Evolutionary conservation across 106 monocot genomes (phyloP).

Genomic region (Hemerocallis citrina): DNA sequence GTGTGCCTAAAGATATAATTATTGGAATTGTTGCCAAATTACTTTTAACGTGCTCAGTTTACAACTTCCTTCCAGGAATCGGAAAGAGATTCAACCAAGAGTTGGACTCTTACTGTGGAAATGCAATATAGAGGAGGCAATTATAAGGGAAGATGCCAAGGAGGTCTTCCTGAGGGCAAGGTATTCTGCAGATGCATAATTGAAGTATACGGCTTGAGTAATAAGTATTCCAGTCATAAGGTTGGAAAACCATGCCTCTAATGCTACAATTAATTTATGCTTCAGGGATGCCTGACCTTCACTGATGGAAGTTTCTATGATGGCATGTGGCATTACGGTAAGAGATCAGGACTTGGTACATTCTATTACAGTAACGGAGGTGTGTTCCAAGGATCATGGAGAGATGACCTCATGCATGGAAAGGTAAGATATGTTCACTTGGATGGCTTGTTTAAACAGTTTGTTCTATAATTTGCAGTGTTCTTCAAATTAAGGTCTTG

Average conservation of each 20-base stretch:
- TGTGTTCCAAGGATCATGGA: constrained; percentile 93
- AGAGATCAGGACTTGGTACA: constrained; percentile 81
- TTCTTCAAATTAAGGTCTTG: background rate
- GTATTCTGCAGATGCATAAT: constrained; percentile 18
- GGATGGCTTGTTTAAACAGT: too few species aligned
- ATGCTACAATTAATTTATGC: background rate
- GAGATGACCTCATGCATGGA: constrained; percentile 94
- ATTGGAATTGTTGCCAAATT: background rate
- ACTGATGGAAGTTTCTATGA: constrained; percentile 86
- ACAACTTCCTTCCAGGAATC: constrained; percentile 49
- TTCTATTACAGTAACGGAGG: constrained; percentile 88
- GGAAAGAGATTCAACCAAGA: constrained; percentile 75
- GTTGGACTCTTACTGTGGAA: constrained; percentile 60
- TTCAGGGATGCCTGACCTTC: constrained; percentile 68
- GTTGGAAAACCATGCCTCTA: background rate
- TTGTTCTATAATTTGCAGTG: too few species aligned
- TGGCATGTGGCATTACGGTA: constrained; percentile 81
- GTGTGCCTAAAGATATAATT: background rate
- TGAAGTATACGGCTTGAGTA: background rate
- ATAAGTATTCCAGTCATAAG: background rate
- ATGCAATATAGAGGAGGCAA: constrained; percentile 76
- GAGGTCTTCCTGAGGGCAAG: constrained; percentile 99
- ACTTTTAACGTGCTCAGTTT: background rate
- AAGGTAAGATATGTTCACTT: constrained; percentile 40
- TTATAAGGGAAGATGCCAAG: constrained; percentile 74